Conservation (phyloP, 163 green algal species). For the Prototheca cutis region DNA sequence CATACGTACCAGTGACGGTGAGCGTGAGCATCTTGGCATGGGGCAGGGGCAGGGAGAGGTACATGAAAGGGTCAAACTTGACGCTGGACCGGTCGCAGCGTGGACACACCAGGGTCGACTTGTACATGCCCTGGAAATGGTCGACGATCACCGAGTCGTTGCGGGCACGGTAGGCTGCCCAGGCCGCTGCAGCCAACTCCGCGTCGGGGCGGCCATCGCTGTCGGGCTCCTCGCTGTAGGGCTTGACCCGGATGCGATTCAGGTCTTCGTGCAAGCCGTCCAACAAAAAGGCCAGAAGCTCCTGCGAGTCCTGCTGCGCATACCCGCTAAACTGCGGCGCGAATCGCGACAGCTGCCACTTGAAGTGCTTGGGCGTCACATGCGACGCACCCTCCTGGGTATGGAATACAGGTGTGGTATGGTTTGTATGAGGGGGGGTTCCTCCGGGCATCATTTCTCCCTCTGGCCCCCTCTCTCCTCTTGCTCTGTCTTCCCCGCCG, state of each 20-base stretch:
- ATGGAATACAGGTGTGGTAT: neutral
- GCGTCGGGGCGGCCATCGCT: conserved; percentile 56
- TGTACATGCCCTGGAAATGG: conserved; percentile 71
- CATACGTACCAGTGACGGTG: conserved; percentile 23
- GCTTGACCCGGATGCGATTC: conserved; percentile 86
- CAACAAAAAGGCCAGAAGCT: conserved; percentile 91
- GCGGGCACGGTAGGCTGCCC: conserved; percentile 67
- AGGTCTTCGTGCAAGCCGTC: conserved; percentile 81
- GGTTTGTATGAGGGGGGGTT: too few relatives aligned
- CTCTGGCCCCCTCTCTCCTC: too few relatives aligned
- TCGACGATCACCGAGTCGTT: conserved; percentile 92
- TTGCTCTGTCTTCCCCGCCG: too few relatives aligned
- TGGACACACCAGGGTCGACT: conserved; percentile 78
- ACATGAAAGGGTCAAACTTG: conserved; percentile 98
- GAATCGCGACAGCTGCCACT: conserved; percentile 73
- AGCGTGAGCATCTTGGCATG: conserved; percentile 36
- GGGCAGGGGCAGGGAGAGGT: conserved; percentile 87
- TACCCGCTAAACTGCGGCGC: conserved; percentile 89
- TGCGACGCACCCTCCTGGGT: conserved; percentile 30
- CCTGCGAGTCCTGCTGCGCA: conserved; percentile 90
- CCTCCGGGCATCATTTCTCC: too few relatives aligned
- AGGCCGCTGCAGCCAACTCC: conserved; percentile 70
- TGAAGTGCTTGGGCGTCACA: conserved; percentile 80
- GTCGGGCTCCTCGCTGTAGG: conserved; percentile 85
- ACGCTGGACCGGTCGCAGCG: conserved; percentile 58